A percentile compares a stretch with the other conserved stretches of the same genome.
Evolutionary conservation across 805 yeast genomes (phyloP).

Genomic region (Wickerhamiella dianesei): DNA sequence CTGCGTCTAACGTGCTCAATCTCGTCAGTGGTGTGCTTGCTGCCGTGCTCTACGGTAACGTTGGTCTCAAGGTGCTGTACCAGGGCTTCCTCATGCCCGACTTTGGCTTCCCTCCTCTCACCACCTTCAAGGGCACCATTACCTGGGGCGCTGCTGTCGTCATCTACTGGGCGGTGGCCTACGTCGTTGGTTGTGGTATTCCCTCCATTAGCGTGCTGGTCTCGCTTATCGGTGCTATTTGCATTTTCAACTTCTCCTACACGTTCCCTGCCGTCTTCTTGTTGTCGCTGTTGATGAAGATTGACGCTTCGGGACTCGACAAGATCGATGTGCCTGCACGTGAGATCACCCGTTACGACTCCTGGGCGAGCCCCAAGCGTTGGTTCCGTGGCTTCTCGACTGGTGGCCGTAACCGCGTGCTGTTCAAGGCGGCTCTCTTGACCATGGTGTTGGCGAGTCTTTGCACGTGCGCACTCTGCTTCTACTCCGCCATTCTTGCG

Average conservation of each 20-base stretch:
- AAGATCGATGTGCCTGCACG: conserved; percentile 12
- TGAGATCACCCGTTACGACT: conserved; percentile 14
- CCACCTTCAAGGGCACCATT: conserved; percentile 26
- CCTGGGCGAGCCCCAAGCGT: conserved; percentile 16
- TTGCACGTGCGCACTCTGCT: not conserved
- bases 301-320: conserved; percentile 10
- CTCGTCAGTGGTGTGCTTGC: conserved; percentile 32
- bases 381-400: not conserved
- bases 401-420: not conserved
- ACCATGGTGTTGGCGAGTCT: not conserved
- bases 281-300: conserved; percentile 7
- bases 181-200: conserved; percentile 32
- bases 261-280: conserved; percentile 29
- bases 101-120: conserved; percentile 25
- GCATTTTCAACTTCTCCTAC: conserved; percentile 35
- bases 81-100: conserved; percentile 28
- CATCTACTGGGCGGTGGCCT: conserved; percentile 34
- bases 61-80: conserved; percentile 35
- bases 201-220: conserved; percentile 31
- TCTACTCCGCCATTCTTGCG: not conserved
- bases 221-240: conserved; percentile 31
- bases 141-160: conserved; percentile 29
- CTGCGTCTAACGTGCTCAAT: conserved; percentile 27
- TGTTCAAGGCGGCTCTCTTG: not conserved
- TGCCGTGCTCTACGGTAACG: conserved; percentile 34